A percentile compares a stretch with the other conserved stretches of the same genome.
Evolutionary conservation across 345 rosid species (phyloP).

Genomic region (Stellera chamaejasme): DNA sequence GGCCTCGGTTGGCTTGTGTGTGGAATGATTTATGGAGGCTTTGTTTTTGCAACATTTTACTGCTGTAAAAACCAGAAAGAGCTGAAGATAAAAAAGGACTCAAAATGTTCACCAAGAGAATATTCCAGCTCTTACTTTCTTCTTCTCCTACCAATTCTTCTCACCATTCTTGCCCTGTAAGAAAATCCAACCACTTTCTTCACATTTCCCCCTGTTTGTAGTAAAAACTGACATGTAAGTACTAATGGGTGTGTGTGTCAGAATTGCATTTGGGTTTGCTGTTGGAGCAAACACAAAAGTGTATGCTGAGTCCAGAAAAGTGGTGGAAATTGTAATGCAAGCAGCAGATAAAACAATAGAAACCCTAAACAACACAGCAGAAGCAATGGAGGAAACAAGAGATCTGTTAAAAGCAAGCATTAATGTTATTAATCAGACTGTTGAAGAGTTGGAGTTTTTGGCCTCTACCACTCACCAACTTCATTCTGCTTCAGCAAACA

Average conservation of each 20-base stretch:
- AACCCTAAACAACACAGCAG: constrained; percentile 43
- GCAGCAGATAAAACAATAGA: constrained; percentile 49
- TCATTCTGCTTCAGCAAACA: constrained; percentile 31
- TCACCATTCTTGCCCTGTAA: constrained; percentile 53
- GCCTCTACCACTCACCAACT: constrained; percentile 32
- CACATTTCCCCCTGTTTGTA: not conserved
- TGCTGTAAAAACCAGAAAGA: constrained; percentile 21
- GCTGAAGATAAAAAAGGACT: constrained; percentile 16
- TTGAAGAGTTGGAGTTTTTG: constrained; percentile 29
- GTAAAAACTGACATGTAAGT: not conserved
- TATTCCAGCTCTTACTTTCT: constrained; percentile 31
- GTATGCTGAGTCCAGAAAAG: constrained; percentile 32
- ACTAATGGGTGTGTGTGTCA: constrained; percentile 14
- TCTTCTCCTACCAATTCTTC: constrained; percentile 24
- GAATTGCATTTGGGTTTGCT: constrained; percentile 49
- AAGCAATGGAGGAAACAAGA: constrained; percentile 45
- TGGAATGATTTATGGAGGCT: constrained; percentile 34
- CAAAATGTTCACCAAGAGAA: constrained; percentile 17
- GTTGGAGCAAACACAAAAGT: constrained; percentile 50
- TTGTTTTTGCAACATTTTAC: constrained; percentile 14
- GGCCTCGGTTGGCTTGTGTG: constrained; percentile 43
- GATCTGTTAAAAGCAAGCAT: constrained; percentile 21
- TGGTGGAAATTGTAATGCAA: constrained; percentile 39
- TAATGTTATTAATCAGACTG: constrained; percentile 2
- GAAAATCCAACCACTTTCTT: constrained; percentile 1